These are phyloP conservation scores for Rhodamnia argentea DNA, from an alignment of 345 rosid genomes.

Conservation along the genomic window DNA sequence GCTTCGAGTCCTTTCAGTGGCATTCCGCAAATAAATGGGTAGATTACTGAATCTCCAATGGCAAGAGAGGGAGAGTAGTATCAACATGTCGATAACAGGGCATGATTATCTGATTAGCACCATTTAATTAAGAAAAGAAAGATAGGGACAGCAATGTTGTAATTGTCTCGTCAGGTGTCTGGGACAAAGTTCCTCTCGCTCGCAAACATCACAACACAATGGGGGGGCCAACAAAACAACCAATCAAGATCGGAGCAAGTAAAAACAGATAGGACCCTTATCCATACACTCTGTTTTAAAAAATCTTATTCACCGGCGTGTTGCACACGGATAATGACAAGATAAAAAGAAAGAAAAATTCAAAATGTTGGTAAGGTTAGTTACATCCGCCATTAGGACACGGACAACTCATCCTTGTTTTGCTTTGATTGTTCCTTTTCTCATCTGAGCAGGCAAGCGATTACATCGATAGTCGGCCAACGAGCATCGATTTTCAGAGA, in stretches of 20 bases:
- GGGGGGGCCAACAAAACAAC: background rate
- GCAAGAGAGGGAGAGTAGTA: background rate
- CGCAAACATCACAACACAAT: background rate
- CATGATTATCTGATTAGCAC: background rate
- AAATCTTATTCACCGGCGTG: background rate
- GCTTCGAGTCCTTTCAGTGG: background rate
- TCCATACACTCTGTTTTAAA: background rate
- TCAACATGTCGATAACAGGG: background rate
- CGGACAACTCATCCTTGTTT: background rate
- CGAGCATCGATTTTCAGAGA: accelerated
- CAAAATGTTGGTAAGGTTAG: background rate
- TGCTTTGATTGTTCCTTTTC: background rate
- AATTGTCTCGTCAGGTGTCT: background rate
- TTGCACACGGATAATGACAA: background rate
- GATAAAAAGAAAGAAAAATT: background rate
- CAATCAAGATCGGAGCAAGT: background rate
- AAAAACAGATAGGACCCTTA: background rate
- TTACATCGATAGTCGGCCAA: background rate
- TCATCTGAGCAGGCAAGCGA: background rate
- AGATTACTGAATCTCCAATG: background rate
- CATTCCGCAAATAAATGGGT: background rate
- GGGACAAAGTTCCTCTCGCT: background rate
- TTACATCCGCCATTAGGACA: background rate
- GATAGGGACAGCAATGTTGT: background rate
- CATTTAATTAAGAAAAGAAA: background rate